Evolutionary conservation across 2,329 filamentous ascomycete species (phyloP).

Genomic region (Penicillium digitatum): DNA sequence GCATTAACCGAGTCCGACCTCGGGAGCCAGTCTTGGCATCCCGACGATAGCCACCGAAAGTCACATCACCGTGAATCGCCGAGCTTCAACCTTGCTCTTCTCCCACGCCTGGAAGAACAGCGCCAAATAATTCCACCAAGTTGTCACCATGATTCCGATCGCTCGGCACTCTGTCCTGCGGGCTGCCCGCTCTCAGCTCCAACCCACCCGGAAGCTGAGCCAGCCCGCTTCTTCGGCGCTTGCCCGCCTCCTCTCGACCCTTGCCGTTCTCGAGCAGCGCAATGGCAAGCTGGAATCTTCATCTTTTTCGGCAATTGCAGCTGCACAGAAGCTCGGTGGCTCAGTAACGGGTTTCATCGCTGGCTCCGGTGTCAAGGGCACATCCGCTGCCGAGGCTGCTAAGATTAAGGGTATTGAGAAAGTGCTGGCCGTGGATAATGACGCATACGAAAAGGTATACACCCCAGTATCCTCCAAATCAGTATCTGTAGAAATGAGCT

Average conservation of each 20-base stretch:
- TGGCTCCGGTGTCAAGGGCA: conserved; percentile 66
- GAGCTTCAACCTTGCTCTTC: conserved; percentile 21
- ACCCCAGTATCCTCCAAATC: neutral
- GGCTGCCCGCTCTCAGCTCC: conserved; percentile 47
- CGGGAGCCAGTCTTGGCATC: conserved; percentile 34
- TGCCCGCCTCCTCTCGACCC: conserved; percentile 72
- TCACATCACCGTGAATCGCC: conserved; percentile 27
- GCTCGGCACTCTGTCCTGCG: conserved; percentile 41
- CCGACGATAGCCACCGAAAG: conserved; percentile 35
- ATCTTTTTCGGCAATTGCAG: conserved; percentile 79
- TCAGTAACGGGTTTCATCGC: conserved; percentile 83
- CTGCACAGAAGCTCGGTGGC: conserved; percentile 81
- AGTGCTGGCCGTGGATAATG: conserved; percentile 82
- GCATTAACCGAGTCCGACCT: conserved; percentile 37
- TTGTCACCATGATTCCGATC: conserved; percentile 32
- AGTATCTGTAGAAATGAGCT: neutral
- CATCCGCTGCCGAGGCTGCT: conserved; percentile 74
- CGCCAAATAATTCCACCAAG: conserved; percentile 1
- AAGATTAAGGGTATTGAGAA: conserved; percentile 90
- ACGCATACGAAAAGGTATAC: conserved; percentile 83
- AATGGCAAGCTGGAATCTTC: conserved; percentile 80
- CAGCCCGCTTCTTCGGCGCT: conserved; percentile 54
- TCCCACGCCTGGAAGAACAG: conserved; percentile 11
- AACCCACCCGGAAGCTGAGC: conserved; percentile 37
- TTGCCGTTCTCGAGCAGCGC: conserved; percentile 88